phyloP scores from a whole-genome alignment of 139 green algal genomes.

The Micractinium conductrix region DNA sequence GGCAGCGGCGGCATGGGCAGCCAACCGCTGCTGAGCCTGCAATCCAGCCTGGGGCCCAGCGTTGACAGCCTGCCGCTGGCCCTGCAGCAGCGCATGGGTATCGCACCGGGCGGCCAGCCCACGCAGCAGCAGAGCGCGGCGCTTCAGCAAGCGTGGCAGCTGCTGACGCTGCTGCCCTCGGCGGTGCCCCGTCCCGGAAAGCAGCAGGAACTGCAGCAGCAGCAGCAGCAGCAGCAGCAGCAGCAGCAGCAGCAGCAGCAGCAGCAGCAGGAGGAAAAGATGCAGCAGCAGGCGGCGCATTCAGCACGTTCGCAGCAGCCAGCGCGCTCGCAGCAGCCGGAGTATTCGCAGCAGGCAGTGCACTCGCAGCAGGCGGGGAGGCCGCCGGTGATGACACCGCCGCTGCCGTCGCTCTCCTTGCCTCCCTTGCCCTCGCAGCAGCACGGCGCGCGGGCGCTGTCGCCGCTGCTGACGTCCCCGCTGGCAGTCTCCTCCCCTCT shows the following conservation, averaged over 20 bases:
- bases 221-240: not conserved
- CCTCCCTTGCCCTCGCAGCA: too few relatives aligned
- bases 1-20: too few relatives aligned
- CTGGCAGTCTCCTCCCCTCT: too few relatives aligned
- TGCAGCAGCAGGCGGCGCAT: too few relatives aligned
- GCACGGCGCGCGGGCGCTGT: too few relatives aligned
- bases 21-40: not conserved
- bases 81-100: not conserved
- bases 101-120: not conserved
- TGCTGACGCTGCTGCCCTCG: not conserved
- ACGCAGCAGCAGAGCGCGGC: not conserved
- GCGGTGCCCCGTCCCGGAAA: not conserved
- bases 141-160: not conserved
- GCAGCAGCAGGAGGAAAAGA: not conserved
- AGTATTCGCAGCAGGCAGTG: not conserved
- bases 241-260: not conserved
- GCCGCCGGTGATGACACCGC: too few relatives aligned
- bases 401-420: not conserved
- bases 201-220: not conserved
- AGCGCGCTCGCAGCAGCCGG: too few relatives aligned
- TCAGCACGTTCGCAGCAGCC: not conserved
- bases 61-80: not conserved
- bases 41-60: not conserved
- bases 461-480: too few relatives aligned
- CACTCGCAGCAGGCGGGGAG: too few relatives aligned